These are phyloP conservation scores for Echinochloa phyllopogon DNA, from an alignment of 176 grass and related monocot genomes.

Conservation along the genomic window DNA sequence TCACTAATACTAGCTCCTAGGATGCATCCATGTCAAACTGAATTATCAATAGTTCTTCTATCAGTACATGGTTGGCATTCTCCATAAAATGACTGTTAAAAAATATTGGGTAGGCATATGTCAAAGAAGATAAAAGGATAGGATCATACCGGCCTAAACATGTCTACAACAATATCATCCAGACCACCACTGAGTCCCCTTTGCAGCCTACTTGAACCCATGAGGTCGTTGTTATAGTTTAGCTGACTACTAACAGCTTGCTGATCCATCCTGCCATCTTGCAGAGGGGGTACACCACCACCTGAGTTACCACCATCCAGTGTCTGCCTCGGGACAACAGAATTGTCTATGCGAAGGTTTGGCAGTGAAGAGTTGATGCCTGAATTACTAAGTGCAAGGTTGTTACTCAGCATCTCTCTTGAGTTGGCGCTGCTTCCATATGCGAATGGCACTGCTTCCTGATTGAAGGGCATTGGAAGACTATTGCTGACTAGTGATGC, in stretches of 20 bases:
- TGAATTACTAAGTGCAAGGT: constrained; percentile 50
- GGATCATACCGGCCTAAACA: constrained; percentile 60
- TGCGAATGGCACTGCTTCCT: constrained; percentile 43
- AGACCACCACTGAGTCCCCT: constrained; percentile 56
- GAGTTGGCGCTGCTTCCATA: constrained; percentile 48
- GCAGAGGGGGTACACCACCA: constrained; percentile 16
- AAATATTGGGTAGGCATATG: background rate
- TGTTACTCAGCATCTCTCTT: constrained; percentile 48
- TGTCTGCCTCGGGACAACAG: constrained; percentile 39
- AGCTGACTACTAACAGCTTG: constrained; percentile 32
- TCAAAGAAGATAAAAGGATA: constrained; percentile 13
- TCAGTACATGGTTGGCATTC: background rate
- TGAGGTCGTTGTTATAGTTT: constrained; percentile 52
- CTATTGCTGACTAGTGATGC: constrained; percentile 40
- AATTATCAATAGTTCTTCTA: background rate
- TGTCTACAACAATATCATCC: constrained; percentile 64
- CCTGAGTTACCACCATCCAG: constrained; percentile 40
- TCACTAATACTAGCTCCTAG: background rate
- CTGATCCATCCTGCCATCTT: constrained; percentile 48
- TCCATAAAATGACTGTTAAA: background rate
- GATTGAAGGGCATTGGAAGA: constrained; percentile 36
- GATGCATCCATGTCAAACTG: background rate
- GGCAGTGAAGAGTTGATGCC: constrained; percentile 56
- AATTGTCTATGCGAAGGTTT: constrained; percentile 48
- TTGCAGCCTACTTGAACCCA: constrained; percentile 51